These are phyloP conservation scores for Pseudoturritis turrita DNA, from an alignment of 345 rosid species.

Conservation along the genomic window DNA sequence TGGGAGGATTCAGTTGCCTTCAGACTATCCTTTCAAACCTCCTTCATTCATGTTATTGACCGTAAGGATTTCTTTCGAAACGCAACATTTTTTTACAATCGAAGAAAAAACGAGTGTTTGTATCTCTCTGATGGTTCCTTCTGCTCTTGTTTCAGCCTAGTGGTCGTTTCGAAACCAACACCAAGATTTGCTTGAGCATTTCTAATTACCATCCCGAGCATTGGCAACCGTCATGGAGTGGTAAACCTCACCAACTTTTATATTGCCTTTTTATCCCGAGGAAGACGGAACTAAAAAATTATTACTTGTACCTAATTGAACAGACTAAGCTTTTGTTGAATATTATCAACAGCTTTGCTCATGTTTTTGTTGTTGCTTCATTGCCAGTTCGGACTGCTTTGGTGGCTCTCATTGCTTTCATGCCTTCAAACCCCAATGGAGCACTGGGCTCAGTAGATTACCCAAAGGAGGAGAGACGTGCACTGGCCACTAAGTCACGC, in stretches of 20 bases:
- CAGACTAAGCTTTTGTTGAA: background rate
- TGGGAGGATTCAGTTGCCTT: constrained; percentile 83
- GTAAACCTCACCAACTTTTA: constrained; percentile 28
- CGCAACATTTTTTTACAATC: too few species aligned
- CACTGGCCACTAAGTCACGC: constrained; percentile 80
- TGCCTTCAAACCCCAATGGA: constrained; percentile 92
- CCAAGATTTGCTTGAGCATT: constrained; percentile 95
- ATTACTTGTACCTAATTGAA: background rate
- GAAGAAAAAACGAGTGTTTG: too few species aligned
- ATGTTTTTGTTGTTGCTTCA: background rate
- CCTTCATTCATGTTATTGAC: constrained; percentile 85
- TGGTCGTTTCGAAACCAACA: constrained; percentile 93
- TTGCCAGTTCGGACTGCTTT: constrained; percentile 88
- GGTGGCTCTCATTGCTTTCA: constrained; percentile 89
- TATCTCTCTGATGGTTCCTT: background rate
- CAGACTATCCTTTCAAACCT: constrained; percentile 90
- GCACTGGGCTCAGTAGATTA: constrained; percentile 92
- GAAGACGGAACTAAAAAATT: background rate
- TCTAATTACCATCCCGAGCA: constrained; percentile 99
- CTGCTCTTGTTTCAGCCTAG: constrained; percentile 54
- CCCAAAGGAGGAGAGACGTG: constrained; percentile 78
- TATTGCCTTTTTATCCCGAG: background rate
- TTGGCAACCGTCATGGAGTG: constrained; percentile 99
- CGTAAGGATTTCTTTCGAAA: constrained; percentile 32
- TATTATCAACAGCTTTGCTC: background rate